Percentiles rank a stretch among this genome's conserved stretches.
Evolutionary conservation across 441 rosid species (phyloP).

Genomic region (Dalechampia spathulata): DNA sequence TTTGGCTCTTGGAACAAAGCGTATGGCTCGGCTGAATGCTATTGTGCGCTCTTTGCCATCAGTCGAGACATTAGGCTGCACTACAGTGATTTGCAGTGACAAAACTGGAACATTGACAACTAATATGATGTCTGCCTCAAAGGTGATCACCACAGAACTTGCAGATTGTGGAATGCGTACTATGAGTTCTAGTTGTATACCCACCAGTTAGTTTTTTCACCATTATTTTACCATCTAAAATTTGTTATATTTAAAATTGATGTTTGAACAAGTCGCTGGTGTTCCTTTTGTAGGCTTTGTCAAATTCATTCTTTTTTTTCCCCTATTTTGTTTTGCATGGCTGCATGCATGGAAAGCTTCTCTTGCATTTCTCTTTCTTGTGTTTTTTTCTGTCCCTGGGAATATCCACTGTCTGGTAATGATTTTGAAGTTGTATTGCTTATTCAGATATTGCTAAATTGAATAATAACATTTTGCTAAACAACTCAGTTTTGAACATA

Average conservation of each 20-base stretch:
- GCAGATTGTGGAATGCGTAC: background rate
- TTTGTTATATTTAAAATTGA: background rate
- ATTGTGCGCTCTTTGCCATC: conserved; percentile 98
- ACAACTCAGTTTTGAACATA: too few species aligned
- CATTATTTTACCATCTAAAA: background rate
- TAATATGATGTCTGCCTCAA: conserved; percentile 97
- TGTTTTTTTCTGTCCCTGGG: too few species aligned
- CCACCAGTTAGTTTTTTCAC: background rate
- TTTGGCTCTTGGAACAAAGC: conserved; percentile 99
- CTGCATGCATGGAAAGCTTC: too few species aligned
- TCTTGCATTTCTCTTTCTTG: too few species aligned
- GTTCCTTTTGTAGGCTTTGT: too few species aligned
- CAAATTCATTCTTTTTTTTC: too few species aligned
- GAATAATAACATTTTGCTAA: too few species aligned
- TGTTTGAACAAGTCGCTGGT: too few species aligned
- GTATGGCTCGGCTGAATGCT: conserved; percentile 99
- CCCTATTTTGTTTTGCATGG: too few species aligned
- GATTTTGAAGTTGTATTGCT: too few species aligned
- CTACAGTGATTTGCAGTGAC: conserved; percentile 98
- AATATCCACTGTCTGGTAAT: too few species aligned
- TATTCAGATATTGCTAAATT: too few species aligned
- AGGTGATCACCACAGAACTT: conserved; percentile 43
- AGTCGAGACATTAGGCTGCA: conserved; percentile 97
- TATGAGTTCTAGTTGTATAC: background rate
- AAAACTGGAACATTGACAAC: conserved; percentile 99